Base-by-base conservation (phyloP, 2,329 filamentous ascomycete genomes). In the Colletotrichum spinosum region DNA sequence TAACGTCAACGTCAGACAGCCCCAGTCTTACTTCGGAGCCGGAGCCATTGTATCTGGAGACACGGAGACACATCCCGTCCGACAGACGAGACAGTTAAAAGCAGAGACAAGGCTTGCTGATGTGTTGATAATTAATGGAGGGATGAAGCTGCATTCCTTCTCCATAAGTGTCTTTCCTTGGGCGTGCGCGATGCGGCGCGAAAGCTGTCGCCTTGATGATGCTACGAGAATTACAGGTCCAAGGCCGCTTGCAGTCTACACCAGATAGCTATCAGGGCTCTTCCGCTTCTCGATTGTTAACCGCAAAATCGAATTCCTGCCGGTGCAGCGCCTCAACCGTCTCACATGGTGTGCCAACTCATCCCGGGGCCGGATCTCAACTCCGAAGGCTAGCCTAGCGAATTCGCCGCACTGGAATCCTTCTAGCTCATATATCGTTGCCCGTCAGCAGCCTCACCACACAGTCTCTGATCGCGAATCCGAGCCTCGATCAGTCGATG, bases 1-100 rank as follows among this genome's bases (percentile, higher is more conserved):
- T 59, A 42, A 60, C 61, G n/a, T 55, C 35, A 15, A 42, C 46
- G 35, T 50, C 57, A 65, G 35, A 10, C 45, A 45, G 46, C 61
- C 35, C 57, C 55, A 53, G 52, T 62, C 52, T 65, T 37, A 49
- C 52, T 39, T 65, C 46, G 46, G 51, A 51, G 45, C 57, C 35
- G 57, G 58, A 50, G 46, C 55, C 9, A n/a, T 33, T 38, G 25
- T 25, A 25, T 25, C 25, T 25, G 34, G 13, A 35, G 41, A 17
- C 12, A 12, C 39, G 35, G 12, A 46, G 44, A 12, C 8, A 17
- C n/a, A 46, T 13, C 44, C 11, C 42, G 39, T 45, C 25, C 4
- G 25, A 25, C 4, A 25, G 25, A 25, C 25, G 25, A 25, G 25
- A 25, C 11, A n/a, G 13, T n/a, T 5, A 25, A 25, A 25, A 25